Percentiles rank a stretch among this genome's conserved stretches.
Conservation (phyloP, 306 rosid species). For the Vigna angularis region DNA sequence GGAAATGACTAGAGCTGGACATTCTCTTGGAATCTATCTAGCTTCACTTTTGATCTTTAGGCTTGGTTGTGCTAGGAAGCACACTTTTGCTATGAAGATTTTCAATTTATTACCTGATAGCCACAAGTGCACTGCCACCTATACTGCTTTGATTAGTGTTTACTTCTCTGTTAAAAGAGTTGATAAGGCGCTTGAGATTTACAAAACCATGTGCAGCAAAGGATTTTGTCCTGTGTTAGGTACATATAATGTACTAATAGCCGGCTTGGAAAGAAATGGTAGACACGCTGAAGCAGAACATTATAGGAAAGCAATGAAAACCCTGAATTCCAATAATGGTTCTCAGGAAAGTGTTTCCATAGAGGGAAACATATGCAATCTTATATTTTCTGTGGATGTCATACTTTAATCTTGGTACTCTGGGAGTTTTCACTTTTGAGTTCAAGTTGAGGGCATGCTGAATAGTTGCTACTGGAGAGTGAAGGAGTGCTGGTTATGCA, state of each 20-base stretch:
- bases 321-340: conserved; percentile 40
- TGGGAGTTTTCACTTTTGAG: conserved; percentile 19
- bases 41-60: conserved; percentile 64
- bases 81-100: conserved; percentile 58
- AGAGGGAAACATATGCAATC: conserved; percentile 73
- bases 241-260: conserved; percentile 64
- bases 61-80: conserved; percentile 69
- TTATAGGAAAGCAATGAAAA: conserved; percentile 69
- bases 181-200: conserved; percentile 67
- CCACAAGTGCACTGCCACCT: conserved; percentile 73
- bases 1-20: conserved; percentile 67
- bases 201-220: conserved; percentile 56
- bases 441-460: conserved; percentile 7
- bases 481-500: no score
- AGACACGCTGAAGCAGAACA: conserved; percentile 64
- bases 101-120: conserved; percentile 69
- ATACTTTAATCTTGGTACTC: conserved; percentile 45
- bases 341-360: conserved; percentile 45
- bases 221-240: conserved; percentile 67
- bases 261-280: conserved; percentile 65
- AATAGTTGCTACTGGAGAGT: no score
- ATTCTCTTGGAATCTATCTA: conserved; percentile 71
- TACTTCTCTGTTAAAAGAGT: conserved; percentile 69
- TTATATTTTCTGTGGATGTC: conserved; percentile 62
- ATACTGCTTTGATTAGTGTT: conserved; percentile 74